Evolutionary conservation across 371 early-diverging fungal genomes (phyloP).

Genomic region (Mortierella sp.): DNA sequence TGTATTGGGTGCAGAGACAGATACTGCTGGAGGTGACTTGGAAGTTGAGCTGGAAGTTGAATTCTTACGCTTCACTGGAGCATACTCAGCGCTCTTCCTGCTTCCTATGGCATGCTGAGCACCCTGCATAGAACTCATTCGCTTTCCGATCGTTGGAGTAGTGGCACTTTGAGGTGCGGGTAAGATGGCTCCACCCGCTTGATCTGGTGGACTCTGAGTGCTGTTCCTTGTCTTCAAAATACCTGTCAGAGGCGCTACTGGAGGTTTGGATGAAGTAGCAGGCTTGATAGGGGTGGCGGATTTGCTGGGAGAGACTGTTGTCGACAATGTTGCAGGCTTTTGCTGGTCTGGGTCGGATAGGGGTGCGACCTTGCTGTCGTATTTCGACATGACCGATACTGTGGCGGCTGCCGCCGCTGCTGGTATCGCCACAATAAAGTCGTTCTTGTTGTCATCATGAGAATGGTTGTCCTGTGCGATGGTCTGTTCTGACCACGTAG

Average conservation of each 20-base stretch:
- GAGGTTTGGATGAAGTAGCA: constrained; percentile 5
- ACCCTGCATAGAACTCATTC: constrained; percentile 33
- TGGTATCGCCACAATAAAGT: too few relatives aligned
- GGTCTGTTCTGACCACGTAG: too few relatives aligned
- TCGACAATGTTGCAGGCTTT: neutral
- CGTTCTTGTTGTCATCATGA: too few relatives aligned
- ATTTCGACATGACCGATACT: too few relatives aligned
- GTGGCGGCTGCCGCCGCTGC: too few relatives aligned
- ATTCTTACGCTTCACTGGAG: constrained; percentile 14
- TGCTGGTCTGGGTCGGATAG: neutral
- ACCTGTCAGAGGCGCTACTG: constrained; percentile 22
- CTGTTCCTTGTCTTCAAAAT: constrained; percentile 41
- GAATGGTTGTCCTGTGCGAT: too few relatives aligned
- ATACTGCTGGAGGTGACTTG: neutral
- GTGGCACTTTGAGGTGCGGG: neutral
- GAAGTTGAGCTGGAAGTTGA: constrained; percentile 8
- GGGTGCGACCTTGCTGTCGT: too few relatives aligned
- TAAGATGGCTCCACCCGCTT: neutral
- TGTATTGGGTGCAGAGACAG: constrained; percentile 7
- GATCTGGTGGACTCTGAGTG: constrained; percentile 31
- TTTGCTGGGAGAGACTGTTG: neutral
- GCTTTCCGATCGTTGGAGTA: constrained; percentile 17
- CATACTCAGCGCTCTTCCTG: constrained; percentile 16
- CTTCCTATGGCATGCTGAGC: constrained; percentile 1
- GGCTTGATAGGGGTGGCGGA: neutral